phyloP scores from a whole-genome alignment of 2,329 filamentous ascomycete species.

The Aureobasidium lini region DNA sequence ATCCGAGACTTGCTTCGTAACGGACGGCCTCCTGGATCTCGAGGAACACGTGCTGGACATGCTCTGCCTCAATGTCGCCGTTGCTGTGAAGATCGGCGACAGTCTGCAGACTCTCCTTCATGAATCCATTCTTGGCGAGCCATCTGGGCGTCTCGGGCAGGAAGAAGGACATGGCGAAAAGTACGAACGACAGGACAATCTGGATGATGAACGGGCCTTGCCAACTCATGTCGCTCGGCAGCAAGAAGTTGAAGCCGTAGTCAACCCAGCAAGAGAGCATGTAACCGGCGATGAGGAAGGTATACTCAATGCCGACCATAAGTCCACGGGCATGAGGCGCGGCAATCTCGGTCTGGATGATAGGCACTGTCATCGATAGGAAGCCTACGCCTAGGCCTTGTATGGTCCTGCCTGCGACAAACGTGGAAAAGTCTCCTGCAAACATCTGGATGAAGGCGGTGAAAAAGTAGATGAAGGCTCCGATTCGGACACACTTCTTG shows the following conservation, averaged over 20 bases:
- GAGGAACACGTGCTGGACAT: constrained; percentile 89
- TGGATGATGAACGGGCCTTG: constrained; percentile 80
- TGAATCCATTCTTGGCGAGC: constrained; percentile 17
- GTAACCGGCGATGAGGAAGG: constrained; percentile 88
- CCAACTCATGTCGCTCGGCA: constrained; percentile 76
- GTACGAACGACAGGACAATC: constrained; percentile 78
- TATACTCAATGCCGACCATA: constrained; percentile 92
- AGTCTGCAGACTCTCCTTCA: constrained; percentile 50
- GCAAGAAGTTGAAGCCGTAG: constrained; percentile 78
- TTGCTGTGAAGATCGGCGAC: constrained; percentile 95
- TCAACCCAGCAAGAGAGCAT: constrained; percentile 93
- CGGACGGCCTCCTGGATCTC: constrained; percentile 96
- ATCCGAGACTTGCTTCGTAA: constrained; percentile 87
- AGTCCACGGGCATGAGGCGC: constrained; percentile 90
- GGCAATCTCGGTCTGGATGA: constrained; percentile 51
- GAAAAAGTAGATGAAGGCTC: constrained; percentile 38
- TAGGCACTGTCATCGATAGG: constrained; percentile 39
- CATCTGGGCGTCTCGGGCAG: constrained; percentile 92
- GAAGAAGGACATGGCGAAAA: constrained; percentile 73
- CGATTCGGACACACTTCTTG: constrained; percentile 65
- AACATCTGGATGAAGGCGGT: constrained; percentile 61
- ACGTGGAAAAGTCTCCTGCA: constrained; percentile 72
- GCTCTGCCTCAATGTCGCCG: constrained; percentile 86
- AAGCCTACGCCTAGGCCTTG: constrained; percentile 38
- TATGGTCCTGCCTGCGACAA: constrained; percentile 47